Conservation (phyloP, 1,284 basidiomycete species). For the Sparassis latifolia region DNA sequence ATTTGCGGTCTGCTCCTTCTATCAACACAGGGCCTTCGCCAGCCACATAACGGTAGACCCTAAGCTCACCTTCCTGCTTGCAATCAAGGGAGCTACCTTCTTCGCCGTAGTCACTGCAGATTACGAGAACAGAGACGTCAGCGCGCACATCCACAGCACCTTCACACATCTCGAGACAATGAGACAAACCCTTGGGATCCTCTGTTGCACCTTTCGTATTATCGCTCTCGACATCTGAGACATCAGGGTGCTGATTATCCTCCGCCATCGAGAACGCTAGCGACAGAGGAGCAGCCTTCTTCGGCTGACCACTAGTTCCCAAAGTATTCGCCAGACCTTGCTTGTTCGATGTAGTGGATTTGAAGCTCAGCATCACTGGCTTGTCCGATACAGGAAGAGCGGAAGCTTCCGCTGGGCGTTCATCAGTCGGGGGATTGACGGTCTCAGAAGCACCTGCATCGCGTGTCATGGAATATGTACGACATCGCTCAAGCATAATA, state of each 20-base stretch:
- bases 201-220: slow-evolving; percentile 27
- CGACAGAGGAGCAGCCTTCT: slow-evolving; percentile 33
- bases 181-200: slow-evolving; percentile 51
- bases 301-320: slow-evolving; percentile 9
- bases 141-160: slow-evolving; percentile 16
- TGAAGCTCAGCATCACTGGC: slow-evolving; percentile 71
- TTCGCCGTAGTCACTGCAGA: slow-evolving; percentile 52
- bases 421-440: slow-evolving; percentile 11
- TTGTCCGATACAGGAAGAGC: slow-evolving; percentile 67
- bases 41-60: no score
- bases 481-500: not conserved
- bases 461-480: not conserved
- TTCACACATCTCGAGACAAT: slow-evolving; percentile 12
- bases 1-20: slow-evolving; percentile 56
- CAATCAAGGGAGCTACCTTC: slow-evolving; percentile 77
- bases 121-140: slow-evolving; percentile 18
- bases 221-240: slow-evolving; percentile 15
- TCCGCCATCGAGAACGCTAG: slow-evolving; percentile 50
- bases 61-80: slow-evolving; percentile 77
- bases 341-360: slow-evolving; percentile 38
- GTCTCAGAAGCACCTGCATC: not conserved
- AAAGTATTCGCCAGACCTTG: slow-evolving; percentile 16
- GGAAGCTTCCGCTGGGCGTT: slow-evolving; percentile 44
- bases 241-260: slow-evolving; percentile 16
- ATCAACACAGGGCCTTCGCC: no score